These are phyloP conservation scores for Epichloe sylvatica DNA, from an alignment of 2,329 filamentous ascomycete genomes.

Conservation along the genomic window DNA sequence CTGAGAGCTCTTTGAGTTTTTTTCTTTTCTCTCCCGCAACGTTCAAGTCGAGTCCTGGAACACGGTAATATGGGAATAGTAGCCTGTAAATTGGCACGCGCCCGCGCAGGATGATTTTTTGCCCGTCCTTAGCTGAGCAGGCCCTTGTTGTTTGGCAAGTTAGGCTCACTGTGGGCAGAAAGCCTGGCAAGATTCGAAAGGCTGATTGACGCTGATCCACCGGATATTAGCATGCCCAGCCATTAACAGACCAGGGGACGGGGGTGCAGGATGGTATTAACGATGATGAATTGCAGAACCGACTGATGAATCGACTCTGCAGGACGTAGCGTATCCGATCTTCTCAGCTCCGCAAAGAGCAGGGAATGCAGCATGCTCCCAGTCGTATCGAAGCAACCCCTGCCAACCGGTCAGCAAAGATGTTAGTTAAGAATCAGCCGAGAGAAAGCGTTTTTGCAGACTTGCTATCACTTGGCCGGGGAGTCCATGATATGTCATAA, in stretches of 20 bases:
- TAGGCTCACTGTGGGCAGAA: background rate
- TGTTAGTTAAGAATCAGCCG: background rate
- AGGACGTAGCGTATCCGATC: conserved; percentile 4
- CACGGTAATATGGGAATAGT: background rate
- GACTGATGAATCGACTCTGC: conserved; percentile 2
- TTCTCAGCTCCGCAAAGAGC: conserved; percentile 2
- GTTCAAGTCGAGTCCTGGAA: background rate
- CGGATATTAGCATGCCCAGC: background rate
- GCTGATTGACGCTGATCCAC: background rate
- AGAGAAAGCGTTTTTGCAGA: background rate
- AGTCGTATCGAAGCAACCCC: conserved; percentile 1
- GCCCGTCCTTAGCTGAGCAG: background rate
- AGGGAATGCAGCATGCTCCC: background rate
- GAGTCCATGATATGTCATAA: background rate
- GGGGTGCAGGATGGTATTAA: background rate
- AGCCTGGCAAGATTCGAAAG: background rate
- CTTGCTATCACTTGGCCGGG: background rate
- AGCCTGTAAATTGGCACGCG: background rate
- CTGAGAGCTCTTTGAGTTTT: background rate
- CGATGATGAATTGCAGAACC: conserved; percentile 1
- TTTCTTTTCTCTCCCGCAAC: background rate
- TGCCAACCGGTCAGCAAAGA: background rate
- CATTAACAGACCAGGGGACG: background rate
- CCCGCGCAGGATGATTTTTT: background rate
- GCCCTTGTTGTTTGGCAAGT: background rate